These are phyloP conservation scores for Skeletonema costatum DNA, from an alignment of 108 stramenopile genomes.

Conservation along the genomic window DNA sequence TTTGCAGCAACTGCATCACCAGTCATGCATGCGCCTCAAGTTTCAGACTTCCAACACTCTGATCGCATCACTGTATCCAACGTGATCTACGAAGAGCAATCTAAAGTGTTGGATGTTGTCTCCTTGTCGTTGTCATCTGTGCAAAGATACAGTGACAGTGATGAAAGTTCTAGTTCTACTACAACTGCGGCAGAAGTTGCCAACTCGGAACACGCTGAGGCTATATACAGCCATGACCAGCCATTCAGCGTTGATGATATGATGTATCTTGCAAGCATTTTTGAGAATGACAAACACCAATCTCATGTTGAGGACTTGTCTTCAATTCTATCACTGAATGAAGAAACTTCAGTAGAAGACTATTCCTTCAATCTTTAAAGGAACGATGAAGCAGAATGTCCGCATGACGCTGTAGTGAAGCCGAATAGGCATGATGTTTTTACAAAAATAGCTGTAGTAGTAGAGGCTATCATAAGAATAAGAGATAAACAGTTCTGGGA, in stretches of 20 bases:
- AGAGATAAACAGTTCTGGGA: no score
- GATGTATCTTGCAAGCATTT: conserved; percentile 7
- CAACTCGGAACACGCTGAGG: neutral
- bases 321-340: conserved; percentile 1
- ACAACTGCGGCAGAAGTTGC: neutral
- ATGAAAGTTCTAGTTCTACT: neutral
- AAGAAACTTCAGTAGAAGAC: neutral
- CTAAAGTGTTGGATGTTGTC: neutral
- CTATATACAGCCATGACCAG: neutral
- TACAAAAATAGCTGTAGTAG: no score
- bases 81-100: neutral
- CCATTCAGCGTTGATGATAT: neutral
- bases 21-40: neutral
- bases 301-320: neutral
- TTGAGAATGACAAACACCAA: neutral
- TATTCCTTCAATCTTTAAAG: conserved; percentile 31
- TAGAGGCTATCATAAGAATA: no score
- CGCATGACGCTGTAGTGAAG: neutral
- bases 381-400: neutral
- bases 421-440: neutral
- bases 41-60: neutral
- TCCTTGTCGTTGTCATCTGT: neutral
- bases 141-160: no score
- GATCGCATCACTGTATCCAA: neutral
- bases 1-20: neutral